phyloP scores from a whole-genome alignment of 306 rosid genomes.

The Prunus campanulata region DNA sequence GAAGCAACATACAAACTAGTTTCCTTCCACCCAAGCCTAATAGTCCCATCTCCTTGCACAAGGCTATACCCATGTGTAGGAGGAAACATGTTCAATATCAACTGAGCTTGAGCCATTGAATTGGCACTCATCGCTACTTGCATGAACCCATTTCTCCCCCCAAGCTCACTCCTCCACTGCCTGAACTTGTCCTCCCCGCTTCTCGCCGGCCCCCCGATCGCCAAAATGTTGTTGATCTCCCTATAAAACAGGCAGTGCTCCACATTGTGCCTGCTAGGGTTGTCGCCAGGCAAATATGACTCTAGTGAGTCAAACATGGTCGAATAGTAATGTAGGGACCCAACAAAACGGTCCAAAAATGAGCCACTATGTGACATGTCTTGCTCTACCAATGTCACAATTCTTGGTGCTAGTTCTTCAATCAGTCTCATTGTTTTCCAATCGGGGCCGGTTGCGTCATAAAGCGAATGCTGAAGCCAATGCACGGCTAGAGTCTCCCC shows the following conservation, averaged over 20 bases:
- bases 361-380: slow-evolving; percentile 63
- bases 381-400: slow-evolving; percentile 81
- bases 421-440: slow-evolving; percentile 62
- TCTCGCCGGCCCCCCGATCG: slow-evolving; percentile 76
- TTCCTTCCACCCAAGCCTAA: slow-evolving; percentile 83
- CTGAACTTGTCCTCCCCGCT: slow-evolving; percentile 76
- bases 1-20: slow-evolving; percentile 87
- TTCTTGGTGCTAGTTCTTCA: slow-evolving; percentile 54
- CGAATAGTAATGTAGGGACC: slow-evolving; percentile 80
- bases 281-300: slow-evolving; percentile 47
- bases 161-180: slow-evolving; percentile 73
- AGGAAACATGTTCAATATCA: slow-evolving; percentile 75
- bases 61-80: slow-evolving; percentile 60
- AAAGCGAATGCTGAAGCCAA: slow-evolving; percentile 74
- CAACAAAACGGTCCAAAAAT: slow-evolving; percentile 82
- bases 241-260: slow-evolving; percentile 49
- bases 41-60: slow-evolving; percentile 69
- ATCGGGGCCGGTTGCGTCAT: slow-evolving; percentile 70
- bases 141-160: slow-evolving; percentile 37
- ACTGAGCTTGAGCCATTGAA: slow-evolving; percentile 83
- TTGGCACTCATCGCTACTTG: slow-evolving; percentile 72
- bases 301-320: slow-evolving; percentile 84
- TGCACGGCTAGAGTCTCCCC: slow-evolving; percentile 71
- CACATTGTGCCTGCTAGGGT: slow-evolving; percentile 51
- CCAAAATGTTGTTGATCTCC: slow-evolving; percentile 79